phyloP scores from a whole-genome alignment of 169 alveolate species.

The Cryptosporidium parvum region DNA sequence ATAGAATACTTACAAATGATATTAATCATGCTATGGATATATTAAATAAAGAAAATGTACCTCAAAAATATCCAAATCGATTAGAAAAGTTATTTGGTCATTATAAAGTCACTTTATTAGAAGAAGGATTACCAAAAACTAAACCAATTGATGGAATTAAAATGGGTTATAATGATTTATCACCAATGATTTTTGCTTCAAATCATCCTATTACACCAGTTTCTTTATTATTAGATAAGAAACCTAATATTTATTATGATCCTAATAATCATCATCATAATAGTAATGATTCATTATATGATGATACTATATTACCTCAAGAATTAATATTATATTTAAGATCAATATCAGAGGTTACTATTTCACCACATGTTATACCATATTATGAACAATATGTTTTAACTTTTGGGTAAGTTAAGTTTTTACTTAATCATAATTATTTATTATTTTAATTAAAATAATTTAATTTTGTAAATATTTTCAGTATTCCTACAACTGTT shows the following conservation, averaged over 20 bases:
- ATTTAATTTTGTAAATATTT: neutral
- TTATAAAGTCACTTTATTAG: constrained; percentile 32
- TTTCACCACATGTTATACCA: constrained; percentile 35
- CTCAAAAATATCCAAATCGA: constrained; percentile 10
- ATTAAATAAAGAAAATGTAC: neutral
- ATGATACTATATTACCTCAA: constrained; percentile 28
- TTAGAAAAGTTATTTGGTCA: constrained; percentile 59
- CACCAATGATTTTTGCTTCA: constrained; percentile 71
- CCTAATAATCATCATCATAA: neutral
- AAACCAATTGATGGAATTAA: constrained; percentile 28
- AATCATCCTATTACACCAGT: constrained; percentile 71
- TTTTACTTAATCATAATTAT: neutral
- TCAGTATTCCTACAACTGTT: constrained; percentile 42
- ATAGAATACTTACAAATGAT: constrained; percentile 43
- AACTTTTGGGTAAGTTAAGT: constrained; percentile 74
- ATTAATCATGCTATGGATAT: constrained; percentile 28
- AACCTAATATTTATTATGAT: neutral
- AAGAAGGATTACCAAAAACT: constrained; percentile 34
- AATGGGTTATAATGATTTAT: constrained; percentile 38
- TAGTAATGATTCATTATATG: neutral
- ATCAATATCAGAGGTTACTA: constrained; percentile 44
- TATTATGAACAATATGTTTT: constrained; percentile 43
- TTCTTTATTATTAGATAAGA: constrained; percentile 37
- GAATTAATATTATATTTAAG: constrained; percentile 26
- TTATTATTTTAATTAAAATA: neutral